Base-by-base conservation (phyloP, 1,139 yeast genomes). In the Scheffersomyces quercinus region DNA sequence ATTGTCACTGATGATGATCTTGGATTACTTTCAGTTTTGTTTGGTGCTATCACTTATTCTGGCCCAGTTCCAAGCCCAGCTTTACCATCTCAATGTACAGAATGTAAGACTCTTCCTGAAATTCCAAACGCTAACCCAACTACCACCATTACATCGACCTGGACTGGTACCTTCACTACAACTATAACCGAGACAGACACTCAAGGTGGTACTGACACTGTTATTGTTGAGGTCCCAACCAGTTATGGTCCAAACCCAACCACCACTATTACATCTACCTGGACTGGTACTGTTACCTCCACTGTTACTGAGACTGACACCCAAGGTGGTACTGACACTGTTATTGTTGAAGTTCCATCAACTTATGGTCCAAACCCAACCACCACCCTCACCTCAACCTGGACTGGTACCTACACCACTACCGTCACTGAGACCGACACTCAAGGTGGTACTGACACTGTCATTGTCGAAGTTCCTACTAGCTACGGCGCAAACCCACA, bases 21-120 rank as follows among this genome's bases (percentile, higher is more conserved):
- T 11, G 33, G 37, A n/a, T 51, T 61, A 32, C 24, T 37, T 10
- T 43, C 49, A 9, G 53, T 52, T 6, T 41, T 52, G 4, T 55
- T 42, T 29, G 60, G 30, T 10, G 29, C 39, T 10, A 15, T 36
- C 12, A 37, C 38, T 2, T 56, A 58, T 38, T 44, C 42, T 11
- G 58, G 51, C 13, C 52, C 60, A 6, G 48, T 50, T 20, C 60
- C 62, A 29, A 20, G 32, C 12, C 35, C 53, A 15, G 48, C 51
- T 29, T 44, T 46, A 31, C 59, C 65, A 28, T 38, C 55, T 11
- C 43, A 41, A 15, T 59, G 62, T 48, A 38, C 13, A n/a, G 35
- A 48, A 10, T 55, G 58, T 45, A 47, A 44, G 35, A 47, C 15
- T 13, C 15, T 13, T 16, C 34, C 34, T 9, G 9, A 14, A 10